These are phyloP conservation scores for Laetiporus sulphureus DNA, from an alignment of 1,284 basidiomycete species.

Conservation along the genomic window DNA sequence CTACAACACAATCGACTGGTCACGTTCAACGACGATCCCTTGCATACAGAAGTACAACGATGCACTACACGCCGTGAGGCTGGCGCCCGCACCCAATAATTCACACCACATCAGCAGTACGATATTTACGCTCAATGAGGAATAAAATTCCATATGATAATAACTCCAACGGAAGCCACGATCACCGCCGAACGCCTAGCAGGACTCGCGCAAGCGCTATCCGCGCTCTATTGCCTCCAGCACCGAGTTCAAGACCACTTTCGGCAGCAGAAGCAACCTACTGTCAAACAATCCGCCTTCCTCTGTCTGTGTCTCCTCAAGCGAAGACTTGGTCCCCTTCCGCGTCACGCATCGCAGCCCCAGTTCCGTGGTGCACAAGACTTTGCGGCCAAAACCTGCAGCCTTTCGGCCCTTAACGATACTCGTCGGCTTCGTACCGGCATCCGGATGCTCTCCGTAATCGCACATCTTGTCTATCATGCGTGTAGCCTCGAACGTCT, in stretches of 20 bases:
- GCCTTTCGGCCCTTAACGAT: neutral
- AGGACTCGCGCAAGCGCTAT: constrained; percentile 5
- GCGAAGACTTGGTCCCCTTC: constrained; percentile 27
- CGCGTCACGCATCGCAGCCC: constrained; percentile 58
- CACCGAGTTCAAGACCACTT: constrained; percentile 66
- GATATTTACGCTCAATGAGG: too few species aligned
- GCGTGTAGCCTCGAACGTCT: constrained; percentile 39
- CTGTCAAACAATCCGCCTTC: constrained; percentile 44
- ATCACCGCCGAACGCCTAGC: too few species aligned
- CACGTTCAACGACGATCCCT: too few species aligned
- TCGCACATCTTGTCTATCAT: constrained; percentile 68
- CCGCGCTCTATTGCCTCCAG: constrained; percentile 37
- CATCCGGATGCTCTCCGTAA: constrained; percentile 40
- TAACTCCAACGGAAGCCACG: too few species aligned
- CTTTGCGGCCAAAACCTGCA: constrained; percentile 11
- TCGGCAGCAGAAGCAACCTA: constrained; percentile 56
- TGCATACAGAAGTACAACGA: too few species aligned
- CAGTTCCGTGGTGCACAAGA: constrained; percentile 65
- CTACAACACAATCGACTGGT: too few species aligned
- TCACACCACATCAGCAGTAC: too few species aligned
- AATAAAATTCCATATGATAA: too few species aligned
- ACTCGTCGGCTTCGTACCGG: constrained; percentile 4
- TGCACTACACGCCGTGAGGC: too few species aligned
- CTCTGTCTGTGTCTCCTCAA: constrained; percentile 16
- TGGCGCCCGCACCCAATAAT: too few species aligned